phyloP scores from a whole-genome alignment of 352 stramenopile species.

The Pythium sp. region DNA sequence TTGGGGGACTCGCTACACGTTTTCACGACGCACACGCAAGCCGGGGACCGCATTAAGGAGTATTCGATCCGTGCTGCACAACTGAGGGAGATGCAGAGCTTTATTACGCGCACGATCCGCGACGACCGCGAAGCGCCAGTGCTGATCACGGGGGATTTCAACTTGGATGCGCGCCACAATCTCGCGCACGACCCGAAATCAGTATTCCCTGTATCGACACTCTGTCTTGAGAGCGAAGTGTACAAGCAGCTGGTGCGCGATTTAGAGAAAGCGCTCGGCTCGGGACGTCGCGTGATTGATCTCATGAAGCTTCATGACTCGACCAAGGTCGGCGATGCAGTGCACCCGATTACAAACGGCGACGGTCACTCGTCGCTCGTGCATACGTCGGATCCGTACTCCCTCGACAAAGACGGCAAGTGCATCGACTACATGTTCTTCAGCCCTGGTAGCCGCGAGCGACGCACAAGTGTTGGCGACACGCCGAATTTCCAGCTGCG shows the following conservation, averaged over 20 bases:
- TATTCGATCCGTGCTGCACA: conserved; percentile 59
- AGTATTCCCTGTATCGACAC: conserved; percentile 25
- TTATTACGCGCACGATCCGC: conserved; percentile 48
- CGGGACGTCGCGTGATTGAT: conserved; percentile 41
- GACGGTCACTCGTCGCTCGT: conserved; percentile 67
- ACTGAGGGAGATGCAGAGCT: conserved; percentile 59
- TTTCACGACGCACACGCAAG: conserved; percentile 86
- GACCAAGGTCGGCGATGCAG: conserved; percentile 41
- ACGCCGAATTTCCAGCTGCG: conserved; percentile 39
- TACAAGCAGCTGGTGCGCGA: conserved; percentile 59
- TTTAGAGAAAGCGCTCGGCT: conserved; percentile 39
- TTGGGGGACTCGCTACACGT: conserved; percentile 70
- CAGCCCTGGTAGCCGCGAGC: conserved; percentile 37
- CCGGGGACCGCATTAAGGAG: conserved; percentile 44
- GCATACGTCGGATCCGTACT: conserved; percentile 43
- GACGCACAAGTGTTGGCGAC: conserved; percentile 19
- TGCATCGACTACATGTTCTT: conserved; percentile 89
- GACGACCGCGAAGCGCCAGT: conserved; percentile 52
- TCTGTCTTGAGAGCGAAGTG: conserved; percentile 53
- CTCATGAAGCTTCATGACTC: conserved; percentile 68
- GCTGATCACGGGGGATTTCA: conserved; percentile 79
- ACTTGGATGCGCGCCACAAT: conserved; percentile 75
- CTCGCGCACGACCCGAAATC: conserved; percentile 38
- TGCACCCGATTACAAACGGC: conserved; percentile 79
- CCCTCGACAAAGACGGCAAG: conserved; percentile 62